phyloP scores from a whole-genome alignment of 805 yeast genomes.

The Candida gorgasii region DNA sequence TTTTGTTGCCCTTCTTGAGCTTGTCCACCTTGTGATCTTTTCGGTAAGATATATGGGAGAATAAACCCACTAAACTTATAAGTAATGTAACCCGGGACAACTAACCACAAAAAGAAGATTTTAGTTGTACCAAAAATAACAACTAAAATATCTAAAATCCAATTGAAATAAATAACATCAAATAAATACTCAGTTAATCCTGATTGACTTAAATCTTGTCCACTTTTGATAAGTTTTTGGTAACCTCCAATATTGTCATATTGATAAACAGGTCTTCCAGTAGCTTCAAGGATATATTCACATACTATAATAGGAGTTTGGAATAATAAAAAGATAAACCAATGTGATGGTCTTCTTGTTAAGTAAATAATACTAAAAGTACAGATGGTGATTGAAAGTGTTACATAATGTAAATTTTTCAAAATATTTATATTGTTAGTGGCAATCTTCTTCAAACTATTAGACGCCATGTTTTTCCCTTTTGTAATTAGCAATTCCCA shows the following conservation, averaged over 20 bases:
- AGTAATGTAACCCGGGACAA: slow-evolving; percentile 53
- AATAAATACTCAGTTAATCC: slow-evolving; percentile 76
- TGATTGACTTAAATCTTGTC: slow-evolving; percentile 58
- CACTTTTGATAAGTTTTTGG: slow-evolving; percentile 48
- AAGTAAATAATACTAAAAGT: slow-evolving; percentile 37
- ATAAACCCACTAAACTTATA: slow-evolving; percentile 48
- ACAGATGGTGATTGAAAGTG: slow-evolving; percentile 33
- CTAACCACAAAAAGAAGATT: slow-evolving; percentile 58
- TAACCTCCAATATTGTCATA: slow-evolving; percentile 27
- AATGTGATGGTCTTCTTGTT: slow-evolving; percentile 48
- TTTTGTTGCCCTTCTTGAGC: slow-evolving; percentile 4
- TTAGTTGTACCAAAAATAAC: slow-evolving; percentile 54
- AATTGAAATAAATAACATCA: slow-evolving; percentile 67
- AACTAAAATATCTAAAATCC: slow-evolving; percentile 56
- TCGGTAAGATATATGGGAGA: slow-evolving; percentile 10
- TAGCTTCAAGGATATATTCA: slow-evolving; percentile 54
- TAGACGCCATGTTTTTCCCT: slow-evolving; percentile 56
- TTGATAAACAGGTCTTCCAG: slow-evolving; percentile 58
- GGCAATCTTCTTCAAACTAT: slow-evolving; percentile 56
- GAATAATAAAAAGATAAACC: slow-evolving; percentile 37
- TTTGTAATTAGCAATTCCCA: too few relatives aligned
- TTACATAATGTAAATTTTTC: slow-evolving; percentile 36
- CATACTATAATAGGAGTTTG: slow-evolving; percentile 42
- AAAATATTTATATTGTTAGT: slow-evolving; percentile 37
- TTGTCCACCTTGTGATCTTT: slow-evolving; percentile 2